A percentile compares a stretch with the other conserved stretches of the same genome.
Evolutionary conservation across 257 asterid species (phyloP).

Genomic region (Solanum virginianum): DNA sequence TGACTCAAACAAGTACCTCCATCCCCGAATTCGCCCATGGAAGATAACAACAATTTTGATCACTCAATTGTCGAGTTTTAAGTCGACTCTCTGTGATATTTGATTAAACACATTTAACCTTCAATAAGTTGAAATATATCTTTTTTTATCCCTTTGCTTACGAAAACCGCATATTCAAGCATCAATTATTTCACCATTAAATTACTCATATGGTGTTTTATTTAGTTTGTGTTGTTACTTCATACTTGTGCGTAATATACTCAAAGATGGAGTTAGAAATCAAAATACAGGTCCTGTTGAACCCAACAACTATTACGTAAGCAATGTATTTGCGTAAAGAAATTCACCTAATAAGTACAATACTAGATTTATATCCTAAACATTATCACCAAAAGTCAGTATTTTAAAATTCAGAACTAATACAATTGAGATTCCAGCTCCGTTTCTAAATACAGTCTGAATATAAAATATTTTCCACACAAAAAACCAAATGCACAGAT

Average conservation of each 20-base stretch:
- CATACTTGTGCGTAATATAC: not conserved
- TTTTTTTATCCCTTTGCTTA: not conserved
- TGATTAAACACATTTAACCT: not conserved
- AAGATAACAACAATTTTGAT: not conserved
- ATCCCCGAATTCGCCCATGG: not conserved
- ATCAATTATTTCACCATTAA: not conserved
- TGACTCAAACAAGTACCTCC: not conserved
- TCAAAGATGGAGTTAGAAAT: not conserved
- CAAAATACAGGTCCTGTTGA: fast-evolving
- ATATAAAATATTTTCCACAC: not conserved
- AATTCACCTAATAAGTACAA: not conserved
- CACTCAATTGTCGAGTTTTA: not conserved
- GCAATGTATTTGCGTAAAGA: not conserved
- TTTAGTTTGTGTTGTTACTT: not conserved
- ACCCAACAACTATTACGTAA: not conserved
- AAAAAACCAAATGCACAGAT: not conserved
- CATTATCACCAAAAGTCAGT: not conserved
- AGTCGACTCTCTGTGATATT: not conserved
- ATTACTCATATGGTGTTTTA: not conserved
- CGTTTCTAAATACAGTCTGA: not conserved
- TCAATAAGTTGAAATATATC: not conserved
- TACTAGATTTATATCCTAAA: not conserved
- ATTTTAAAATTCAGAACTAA: not conserved
- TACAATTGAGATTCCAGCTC: not conserved
- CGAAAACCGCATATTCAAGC: not conserved